A percentile compares a stretch with the other conserved stretches of the same genome.
Evolutionary conservation across 176 grass and related monocot genomes (phyloP).

Genomic region (Eleusine coracana): DNA sequence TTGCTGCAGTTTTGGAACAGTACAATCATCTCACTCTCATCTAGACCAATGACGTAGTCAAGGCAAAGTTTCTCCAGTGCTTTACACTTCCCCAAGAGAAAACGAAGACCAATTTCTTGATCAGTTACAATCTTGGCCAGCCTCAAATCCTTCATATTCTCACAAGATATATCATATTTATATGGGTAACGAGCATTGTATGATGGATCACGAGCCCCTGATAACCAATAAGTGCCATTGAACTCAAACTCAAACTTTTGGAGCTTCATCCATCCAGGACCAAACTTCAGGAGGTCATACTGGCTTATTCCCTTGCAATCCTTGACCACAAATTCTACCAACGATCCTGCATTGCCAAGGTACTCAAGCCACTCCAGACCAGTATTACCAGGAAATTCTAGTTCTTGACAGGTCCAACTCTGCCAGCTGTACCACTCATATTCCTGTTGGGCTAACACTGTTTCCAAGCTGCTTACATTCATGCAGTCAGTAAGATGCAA

Average conservation of each 20-base stretch:
- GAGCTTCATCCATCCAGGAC: constrained; percentile 59
- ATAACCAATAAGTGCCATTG: constrained; percentile 41
- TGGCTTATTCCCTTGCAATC: constrained; percentile 54
- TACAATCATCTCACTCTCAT: constrained; percentile 56
- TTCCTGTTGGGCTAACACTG: background rate
- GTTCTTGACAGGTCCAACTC: background rate
- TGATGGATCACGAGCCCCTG: background rate
- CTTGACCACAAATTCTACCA: constrained; percentile 62
- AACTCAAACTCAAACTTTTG: constrained; percentile 62
- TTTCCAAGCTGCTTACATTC: constrained; percentile 30
- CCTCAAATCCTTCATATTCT: constrained; percentile 60
- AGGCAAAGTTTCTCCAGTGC: constrained; percentile 63
- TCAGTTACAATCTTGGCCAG: constrained; percentile 56
- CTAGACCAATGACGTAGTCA: constrained; percentile 55
- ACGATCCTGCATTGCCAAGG: constrained; percentile 54
- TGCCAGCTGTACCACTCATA: background rate
- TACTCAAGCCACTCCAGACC: constrained; percentile 62
- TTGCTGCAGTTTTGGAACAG: constrained; percentile 56
- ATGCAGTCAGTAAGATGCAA: constrained; percentile 64
- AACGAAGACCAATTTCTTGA: constrained; percentile 46
- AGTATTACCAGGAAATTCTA: background rate
- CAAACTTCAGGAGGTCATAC: constrained; percentile 60
- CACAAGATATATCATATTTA: constrained; percentile 36
- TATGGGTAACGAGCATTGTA: constrained; percentile 3
- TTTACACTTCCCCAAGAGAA: constrained; percentile 48